Percentiles rank a stretch among this genome's conserved stretches.
Conservation (phyloP, 352 stramenopile genomes). For the Phytopythium sindhum region DNA sequence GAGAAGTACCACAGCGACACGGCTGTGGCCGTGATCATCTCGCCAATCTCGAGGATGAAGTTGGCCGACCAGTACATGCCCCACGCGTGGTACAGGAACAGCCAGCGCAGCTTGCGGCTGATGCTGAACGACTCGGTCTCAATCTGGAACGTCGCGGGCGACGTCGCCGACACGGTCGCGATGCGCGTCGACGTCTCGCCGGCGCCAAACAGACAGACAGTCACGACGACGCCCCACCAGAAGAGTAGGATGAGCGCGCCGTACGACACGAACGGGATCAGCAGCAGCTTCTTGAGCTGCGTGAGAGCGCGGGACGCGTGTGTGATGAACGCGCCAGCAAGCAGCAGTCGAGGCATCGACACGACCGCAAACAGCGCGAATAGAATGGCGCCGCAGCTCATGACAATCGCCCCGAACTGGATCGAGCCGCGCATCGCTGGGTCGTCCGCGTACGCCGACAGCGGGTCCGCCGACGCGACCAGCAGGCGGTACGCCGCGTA, state of each 20-base stretch:
- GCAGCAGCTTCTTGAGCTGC: conserved; percentile 59
- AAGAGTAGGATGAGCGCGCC: conserved; percentile 66
- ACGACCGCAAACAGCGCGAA: conserved; percentile 63
- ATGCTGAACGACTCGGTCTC: conserved; percentile 67
- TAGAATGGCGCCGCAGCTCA: conserved; percentile 58
- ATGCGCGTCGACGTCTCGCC: conserved; percentile 56
- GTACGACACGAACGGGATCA: conserved; percentile 71
- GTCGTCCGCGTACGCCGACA: conserved; percentile 51
- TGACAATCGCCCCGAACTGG: conserved; percentile 50
- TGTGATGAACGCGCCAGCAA: conserved; percentile 76
- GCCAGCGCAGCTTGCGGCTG: conserved; percentile 61
- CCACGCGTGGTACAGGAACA: conserved; percentile 74
- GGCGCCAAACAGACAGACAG: conserved; percentile 71
- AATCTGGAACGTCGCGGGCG: conserved; percentile 46
- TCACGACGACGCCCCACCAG: conserved; percentile 69
- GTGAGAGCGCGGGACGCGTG: conserved; percentile 64
- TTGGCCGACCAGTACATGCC: conserved; percentile 79
- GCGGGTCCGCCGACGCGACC: conserved; percentile 39
- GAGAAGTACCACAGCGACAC: conserved; percentile 82
- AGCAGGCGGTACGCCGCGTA: conserved; percentile 66
- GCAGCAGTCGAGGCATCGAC: conserved; percentile 59
- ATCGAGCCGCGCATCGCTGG: conserved; percentile 65
- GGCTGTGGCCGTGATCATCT: conserved; percentile 75
- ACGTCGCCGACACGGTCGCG: conserved; percentile 47
- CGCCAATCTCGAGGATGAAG: conserved; percentile 60